A percentile compares a stretch with the other conserved stretches of the same genome.
phyloP scores from a whole-genome alignment of 192 early-diverging fungal genomes.

The Podila epigama region DNA sequence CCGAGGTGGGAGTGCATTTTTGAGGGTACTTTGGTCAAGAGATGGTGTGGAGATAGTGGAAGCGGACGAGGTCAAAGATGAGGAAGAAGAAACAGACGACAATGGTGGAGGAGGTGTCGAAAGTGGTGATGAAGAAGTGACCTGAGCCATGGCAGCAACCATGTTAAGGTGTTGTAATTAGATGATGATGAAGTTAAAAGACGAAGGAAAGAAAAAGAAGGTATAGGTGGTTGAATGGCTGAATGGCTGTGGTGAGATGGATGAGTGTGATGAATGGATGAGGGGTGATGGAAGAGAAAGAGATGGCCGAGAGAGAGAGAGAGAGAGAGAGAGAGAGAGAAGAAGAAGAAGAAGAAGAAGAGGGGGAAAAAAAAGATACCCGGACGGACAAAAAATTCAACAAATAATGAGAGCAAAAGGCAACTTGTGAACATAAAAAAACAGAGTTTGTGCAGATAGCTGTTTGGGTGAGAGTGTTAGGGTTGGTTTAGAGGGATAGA shows the following conservation, averaged over 20 bases:
- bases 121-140: not conserved
- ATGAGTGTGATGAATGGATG: not conserved
- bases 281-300: not conserved
- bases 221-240: not conserved
- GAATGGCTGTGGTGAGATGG: not conserved
- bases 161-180: not conserved
- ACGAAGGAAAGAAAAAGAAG: not conserved
- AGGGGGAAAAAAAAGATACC: not conserved
- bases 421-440: too few species aligned
- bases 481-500: not conserved
- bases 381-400: too few species aligned
- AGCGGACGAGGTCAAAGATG: too few species aligned
- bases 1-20: not conserved
- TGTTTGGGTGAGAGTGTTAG: too few species aligned
- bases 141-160: not conserved
- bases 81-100: too few species aligned
- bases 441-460: too few species aligned
- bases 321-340: constrained; percentile 1
- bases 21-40: not conserved
- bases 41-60: not conserved
- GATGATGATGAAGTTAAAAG: not conserved
- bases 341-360: not conserved
- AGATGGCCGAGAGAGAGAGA: not conserved
- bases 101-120: not conserved
- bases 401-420: too few species aligned